These are phyloP conservation scores for Phyllosticta citriasiana DNA, from an alignment of 2,329 filamentous ascomycete genomes.

Conservation along the genomic window DNA sequence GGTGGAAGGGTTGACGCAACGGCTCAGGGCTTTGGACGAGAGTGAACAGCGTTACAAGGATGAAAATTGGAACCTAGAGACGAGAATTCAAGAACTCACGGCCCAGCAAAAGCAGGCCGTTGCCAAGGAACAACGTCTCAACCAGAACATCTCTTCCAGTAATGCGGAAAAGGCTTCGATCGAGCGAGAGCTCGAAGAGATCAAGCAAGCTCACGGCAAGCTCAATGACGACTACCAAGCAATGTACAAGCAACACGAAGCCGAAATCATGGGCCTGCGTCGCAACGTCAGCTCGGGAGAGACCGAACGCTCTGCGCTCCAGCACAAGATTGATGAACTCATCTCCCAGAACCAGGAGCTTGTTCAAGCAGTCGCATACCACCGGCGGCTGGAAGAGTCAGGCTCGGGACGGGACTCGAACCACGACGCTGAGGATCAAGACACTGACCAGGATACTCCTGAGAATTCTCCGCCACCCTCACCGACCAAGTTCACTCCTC, in stretches of 20 bases:
- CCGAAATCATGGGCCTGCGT: slow-evolving; percentile 75
- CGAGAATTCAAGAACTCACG: slow-evolving; percentile 75
- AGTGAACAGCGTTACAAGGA: slow-evolving; percentile 95
- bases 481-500: slow-evolving; percentile 80
- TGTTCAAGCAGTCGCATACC: slow-evolving; percentile 69
- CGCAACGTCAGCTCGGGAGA: slow-evolving; percentile 71
- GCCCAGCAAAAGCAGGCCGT: slow-evolving; percentile 63
- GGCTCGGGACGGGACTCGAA: slow-evolving; percentile 47
- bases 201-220: slow-evolving; percentile 69
- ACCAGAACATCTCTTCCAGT: slow-evolving; percentile 57
- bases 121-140: slow-evolving; percentile 75
- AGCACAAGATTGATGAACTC: slow-evolving; percentile 80
- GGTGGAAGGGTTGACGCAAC: slow-evolving; percentile 66
- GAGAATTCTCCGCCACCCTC: slow-evolving; percentile 87
- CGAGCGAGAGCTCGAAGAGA: slow-evolving; percentile 84
- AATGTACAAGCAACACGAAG: slow-evolving; percentile 72
- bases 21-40: slow-evolving; percentile 75
- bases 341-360: slow-evolving; percentile 84
- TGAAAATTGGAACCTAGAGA: slow-evolving; percentile 96
- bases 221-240: slow-evolving; percentile 71
- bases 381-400: slow-evolving; percentile 55
- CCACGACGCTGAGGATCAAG: slow-evolving; percentile 34
- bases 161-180: slow-evolving; percentile 65
- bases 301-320: slow-evolving; percentile 64
- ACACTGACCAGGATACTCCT: slow-evolving; percentile 56